Evolutionary conservation across 306 rosid genomes (phyloP).

Genomic region (Inga laurina): DNA sequence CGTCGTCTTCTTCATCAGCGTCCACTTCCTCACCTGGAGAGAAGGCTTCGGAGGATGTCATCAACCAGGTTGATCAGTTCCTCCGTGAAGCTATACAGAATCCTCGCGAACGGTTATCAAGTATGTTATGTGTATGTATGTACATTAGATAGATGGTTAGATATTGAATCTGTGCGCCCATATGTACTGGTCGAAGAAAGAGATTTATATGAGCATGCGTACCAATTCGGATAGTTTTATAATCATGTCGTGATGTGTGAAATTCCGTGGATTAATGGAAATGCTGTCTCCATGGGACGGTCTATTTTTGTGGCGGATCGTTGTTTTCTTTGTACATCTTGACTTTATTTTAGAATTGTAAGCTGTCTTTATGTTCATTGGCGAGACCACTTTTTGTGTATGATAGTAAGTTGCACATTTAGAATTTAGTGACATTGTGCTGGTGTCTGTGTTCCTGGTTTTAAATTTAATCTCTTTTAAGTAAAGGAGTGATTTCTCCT

Average conservation of each 20-base stretch:
- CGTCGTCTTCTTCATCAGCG: constrained; percentile 33
- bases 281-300: neutral
- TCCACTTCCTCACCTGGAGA: constrained; percentile 39
- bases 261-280: neutral
- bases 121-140: constrained; percentile 42
- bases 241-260: neutral
- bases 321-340: constrained; percentile 15
- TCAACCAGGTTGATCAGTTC: constrained; percentile 85
- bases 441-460: neutral
- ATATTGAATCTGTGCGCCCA: neutral
- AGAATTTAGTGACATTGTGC: neutral
- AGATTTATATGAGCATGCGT: neutral
- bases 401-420: neutral
- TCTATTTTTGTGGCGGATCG: neutral
- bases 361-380: neutral
- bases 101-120: constrained; percentile 91
- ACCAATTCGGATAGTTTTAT: neutral
- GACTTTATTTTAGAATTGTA: constrained; percentile 2
- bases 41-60: constrained; percentile 50
- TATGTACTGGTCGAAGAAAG: neutral
- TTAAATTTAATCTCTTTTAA: neutral
- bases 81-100: constrained; percentile 95
- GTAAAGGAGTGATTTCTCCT: neutral
- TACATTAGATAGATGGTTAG: neutral
- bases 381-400: neutral